phyloP scores from a whole-genome alignment of 2,329 filamentous ascomycete species.

The Cladophialophora carrionii region DNA sequence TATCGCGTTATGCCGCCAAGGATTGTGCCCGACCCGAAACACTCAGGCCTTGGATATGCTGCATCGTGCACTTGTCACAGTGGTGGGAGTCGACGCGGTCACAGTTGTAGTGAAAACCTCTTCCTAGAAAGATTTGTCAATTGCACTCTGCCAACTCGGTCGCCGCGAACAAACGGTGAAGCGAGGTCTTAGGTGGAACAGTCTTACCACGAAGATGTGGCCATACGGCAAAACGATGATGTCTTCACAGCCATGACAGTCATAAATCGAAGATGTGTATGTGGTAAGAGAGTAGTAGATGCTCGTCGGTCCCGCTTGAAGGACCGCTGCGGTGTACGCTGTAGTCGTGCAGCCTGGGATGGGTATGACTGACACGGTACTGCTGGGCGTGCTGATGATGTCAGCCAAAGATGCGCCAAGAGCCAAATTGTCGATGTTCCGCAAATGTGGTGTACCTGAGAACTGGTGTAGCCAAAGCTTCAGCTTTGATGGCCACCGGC shows the following conservation, averaged over 20 bases:
- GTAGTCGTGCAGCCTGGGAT: constrained; percentile 23
- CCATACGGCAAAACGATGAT: constrained; percentile 38
- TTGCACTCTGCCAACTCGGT: neutral
- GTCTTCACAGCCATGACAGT: constrained; percentile 41
- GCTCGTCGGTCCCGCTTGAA: constrained; percentile 25
- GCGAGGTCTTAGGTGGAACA: neutral
- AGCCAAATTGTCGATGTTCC: neutral
- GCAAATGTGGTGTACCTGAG: neutral
- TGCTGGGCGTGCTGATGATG: constrained; percentile 2
- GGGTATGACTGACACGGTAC: neutral
- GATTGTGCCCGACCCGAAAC: neutral
- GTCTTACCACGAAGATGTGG: constrained; percentile 28
- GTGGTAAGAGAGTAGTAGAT: constrained; percentile 32
- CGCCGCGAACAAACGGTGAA: neutral
- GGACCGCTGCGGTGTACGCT: constrained; percentile 30
- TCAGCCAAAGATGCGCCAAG: constrained; percentile 4
- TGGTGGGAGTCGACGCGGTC: neutral
- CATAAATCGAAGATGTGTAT: constrained; percentile 42
- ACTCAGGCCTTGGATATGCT: neutral
- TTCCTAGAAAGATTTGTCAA: constrained; percentile 3
- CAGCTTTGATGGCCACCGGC: constrained; percentile 3
- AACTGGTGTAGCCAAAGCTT: neutral
- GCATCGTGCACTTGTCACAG: constrained; percentile 10
- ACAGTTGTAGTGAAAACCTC: constrained; percentile 9
- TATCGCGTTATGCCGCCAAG: neutral